Evolutionary conservation across 306 rosid genomes (phyloP).

Genomic region (Macrotyloma uniflorum): DNA sequence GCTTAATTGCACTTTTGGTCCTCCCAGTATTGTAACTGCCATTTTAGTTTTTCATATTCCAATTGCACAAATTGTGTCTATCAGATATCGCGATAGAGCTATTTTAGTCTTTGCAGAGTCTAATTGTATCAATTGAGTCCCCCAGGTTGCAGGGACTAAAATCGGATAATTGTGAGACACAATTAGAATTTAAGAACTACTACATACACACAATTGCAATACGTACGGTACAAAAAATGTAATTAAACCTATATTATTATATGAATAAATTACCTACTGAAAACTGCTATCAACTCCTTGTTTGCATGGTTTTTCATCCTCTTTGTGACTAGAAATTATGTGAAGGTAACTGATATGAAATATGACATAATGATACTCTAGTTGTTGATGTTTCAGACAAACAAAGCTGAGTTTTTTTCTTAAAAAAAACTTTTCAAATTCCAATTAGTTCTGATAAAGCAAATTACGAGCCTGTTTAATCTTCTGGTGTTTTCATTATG

Average conservation of each 20-base stretch:
- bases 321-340: slow-evolving; percentile 17
- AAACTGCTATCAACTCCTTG: slow-evolving; percentile 32
- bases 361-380: slow-evolving; percentile 6
- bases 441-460: slow-evolving; percentile 17
- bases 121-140: no score
- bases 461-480: slow-evolving; percentile 29
- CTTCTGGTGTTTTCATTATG: slow-evolving; percentile 29
- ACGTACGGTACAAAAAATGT: no score
- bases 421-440: slow-evolving; percentile 6
- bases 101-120: no score
- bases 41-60: no score
- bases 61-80: no score
- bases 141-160: no score
- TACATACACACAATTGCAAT: no score
- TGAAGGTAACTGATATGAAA: slow-evolving; percentile 29
- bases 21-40: no score
- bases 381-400: slow-evolving; percentile 21
- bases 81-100: no score
- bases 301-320: slow-evolving; percentile 19
- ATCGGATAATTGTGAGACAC: no score
- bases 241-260: background rate
- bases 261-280: background rate
- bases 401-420: background rate
- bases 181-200: no score
- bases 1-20: no score